Evolutionary conservation across 2,329 filamentous ascomycete species (phyloP).

Genomic region (Xylariales sp.): DNA sequence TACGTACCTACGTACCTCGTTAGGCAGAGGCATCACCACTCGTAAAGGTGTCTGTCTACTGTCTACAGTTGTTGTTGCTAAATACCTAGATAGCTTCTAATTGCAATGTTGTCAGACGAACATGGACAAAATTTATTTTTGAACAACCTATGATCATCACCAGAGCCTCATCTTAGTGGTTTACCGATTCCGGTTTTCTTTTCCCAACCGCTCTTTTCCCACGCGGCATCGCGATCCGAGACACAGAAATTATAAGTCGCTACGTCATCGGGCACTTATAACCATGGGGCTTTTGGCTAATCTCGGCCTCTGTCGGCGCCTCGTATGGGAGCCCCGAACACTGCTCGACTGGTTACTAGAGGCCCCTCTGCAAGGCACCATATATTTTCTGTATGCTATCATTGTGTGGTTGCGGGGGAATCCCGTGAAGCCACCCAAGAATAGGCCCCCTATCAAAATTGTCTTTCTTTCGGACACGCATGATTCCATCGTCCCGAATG

Average conservation of each 20-base stretch:
- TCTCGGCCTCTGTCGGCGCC: slow-evolving; percentile 61
- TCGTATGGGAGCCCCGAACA: slow-evolving; percentile 62
- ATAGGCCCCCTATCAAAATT: slow-evolving; percentile 72
- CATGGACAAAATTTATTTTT: too few relatives aligned
- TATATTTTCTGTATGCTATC: slow-evolving; percentile 71
- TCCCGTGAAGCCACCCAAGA: slow-evolving; percentile 68
- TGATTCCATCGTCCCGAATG: slow-evolving; percentile 64
- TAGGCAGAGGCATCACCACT: too few relatives aligned
- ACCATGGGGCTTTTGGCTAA: slow-evolving; percentile 59
- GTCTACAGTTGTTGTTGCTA: not conserved
- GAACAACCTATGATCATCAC: not conserved
- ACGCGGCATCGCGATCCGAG: not conserved
- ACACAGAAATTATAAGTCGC: not conserved
- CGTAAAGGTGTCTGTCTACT: too few relatives aligned
- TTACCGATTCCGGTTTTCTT: not conserved
- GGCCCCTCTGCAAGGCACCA: slow-evolving; percentile 74
- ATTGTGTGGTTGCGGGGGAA: slow-evolving; percentile 75
- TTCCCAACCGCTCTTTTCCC: not conserved
- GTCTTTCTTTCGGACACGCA: slow-evolving; percentile 95
- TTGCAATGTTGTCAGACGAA: too few relatives aligned
- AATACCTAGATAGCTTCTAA: too few relatives aligned
- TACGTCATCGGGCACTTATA: slow-evolving; percentile 25
- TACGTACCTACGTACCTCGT: not conserved
- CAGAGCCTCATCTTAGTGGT: not conserved
- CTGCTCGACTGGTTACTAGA: slow-evolving; percentile 72